Percentiles rank a stretch among this genome's conserved stretches.
phyloP scores from a whole-genome alignment of 1,284 basidiomycete species.

The Ceratobasidium theobromae region DNA sequence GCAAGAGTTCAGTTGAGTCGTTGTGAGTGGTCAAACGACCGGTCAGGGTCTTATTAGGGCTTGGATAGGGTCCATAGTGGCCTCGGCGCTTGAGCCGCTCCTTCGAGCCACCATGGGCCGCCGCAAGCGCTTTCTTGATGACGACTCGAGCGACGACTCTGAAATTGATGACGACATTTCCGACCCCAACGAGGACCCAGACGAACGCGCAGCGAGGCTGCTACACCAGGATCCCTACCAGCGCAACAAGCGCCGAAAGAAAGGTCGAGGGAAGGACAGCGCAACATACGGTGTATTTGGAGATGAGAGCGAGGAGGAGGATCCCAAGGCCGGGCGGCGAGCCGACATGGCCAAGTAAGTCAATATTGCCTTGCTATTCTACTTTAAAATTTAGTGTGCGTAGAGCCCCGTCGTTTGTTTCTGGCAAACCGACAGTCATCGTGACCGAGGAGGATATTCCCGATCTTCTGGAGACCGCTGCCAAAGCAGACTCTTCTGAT shows the following conservation, averaged over 20 bases:
- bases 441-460: conserved; percentile 41
- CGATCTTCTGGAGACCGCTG: conserved; percentile 32
- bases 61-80: not conserved
- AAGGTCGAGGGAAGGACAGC: conserved; percentile 65
- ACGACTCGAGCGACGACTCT: conserved; percentile 55
- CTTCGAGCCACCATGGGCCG: conserved; percentile 63
- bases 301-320: conserved; percentile 59
- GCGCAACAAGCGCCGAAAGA: conserved; percentile 59
- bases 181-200: conserved; percentile 51
- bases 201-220: conserved; percentile 71
- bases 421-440: conserved; percentile 37
- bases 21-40: not conserved
- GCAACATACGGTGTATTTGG: conserved; percentile 84
- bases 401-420: conserved; percentile 66
- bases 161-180: conserved; percentile 47
- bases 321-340: conserved; percentile 49
- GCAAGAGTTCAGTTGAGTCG: conserved; percentile 14
- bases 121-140: conserved; percentile 79
- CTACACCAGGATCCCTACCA: conserved; percentile 81
- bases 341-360: conserved; percentile 63
- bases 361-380: conserved; percentile 20
- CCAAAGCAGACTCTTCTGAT: conserved; percentile 32
- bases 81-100: conserved; percentile 5
- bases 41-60: conserved; percentile 6
- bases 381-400: not conserved